A percentile compares a stretch with the other conserved stretches of the same genome.
Evolutionary conservation across 2,329 filamentous ascomycete species (phyloP).

Genomic region (Tolypocladium endophyticum): DNA sequence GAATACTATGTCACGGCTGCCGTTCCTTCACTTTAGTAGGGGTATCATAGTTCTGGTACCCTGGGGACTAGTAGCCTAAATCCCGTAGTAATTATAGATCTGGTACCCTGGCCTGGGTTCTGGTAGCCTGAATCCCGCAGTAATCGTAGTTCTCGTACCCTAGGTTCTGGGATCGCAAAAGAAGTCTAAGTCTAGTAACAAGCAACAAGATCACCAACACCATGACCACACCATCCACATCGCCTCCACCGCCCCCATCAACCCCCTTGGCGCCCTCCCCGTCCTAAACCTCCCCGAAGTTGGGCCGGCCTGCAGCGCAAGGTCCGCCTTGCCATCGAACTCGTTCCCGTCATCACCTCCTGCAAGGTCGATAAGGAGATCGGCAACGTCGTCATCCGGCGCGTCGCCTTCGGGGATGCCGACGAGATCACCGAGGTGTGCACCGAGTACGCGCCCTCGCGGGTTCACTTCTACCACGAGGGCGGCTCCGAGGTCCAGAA

Average conservation of each 20-base stretch:
- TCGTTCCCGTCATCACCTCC: slow-evolving; percentile 13
- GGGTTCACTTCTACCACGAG: slow-evolving; percentile 18
- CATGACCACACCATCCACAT: slow-evolving; percentile 3
- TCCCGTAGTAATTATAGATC: too few relatives aligned
- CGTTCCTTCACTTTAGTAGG: too few relatives aligned
- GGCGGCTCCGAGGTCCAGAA: slow-evolving; percentile 21
- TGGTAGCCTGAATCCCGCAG: too few relatives aligned
- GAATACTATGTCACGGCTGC: too few relatives aligned
- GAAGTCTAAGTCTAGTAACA: too few relatives aligned
- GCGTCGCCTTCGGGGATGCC: slow-evolving; percentile 11
- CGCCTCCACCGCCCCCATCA: slow-evolving; percentile 18
- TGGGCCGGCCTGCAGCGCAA: slow-evolving; percentile 18
- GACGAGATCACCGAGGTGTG: slow-evolving; percentile 16
- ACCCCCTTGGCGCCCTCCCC: slow-evolving; percentile 6
- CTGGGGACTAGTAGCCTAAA: too few relatives aligned
- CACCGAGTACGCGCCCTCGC: slow-evolving; percentile 15
- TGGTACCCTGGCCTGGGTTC: too few relatives aligned
- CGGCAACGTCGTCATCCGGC: slow-evolving; percentile 7
- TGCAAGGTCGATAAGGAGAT: neutral
- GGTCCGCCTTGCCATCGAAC: slow-evolving; percentile 15
- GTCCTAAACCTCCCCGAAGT: slow-evolving; percentile 12
- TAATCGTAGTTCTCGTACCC: too few relatives aligned
- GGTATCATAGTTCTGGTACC: too few relatives aligned
- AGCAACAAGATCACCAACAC: neutral
- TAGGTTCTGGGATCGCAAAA: too few relatives aligned